Percentiles rank a stretch among this genome's conserved stretches.
phyloP scores from a whole-genome alignment of 2,329 filamentous ascomycete genomes.

The Rachicladosporium sp. region DNA sequence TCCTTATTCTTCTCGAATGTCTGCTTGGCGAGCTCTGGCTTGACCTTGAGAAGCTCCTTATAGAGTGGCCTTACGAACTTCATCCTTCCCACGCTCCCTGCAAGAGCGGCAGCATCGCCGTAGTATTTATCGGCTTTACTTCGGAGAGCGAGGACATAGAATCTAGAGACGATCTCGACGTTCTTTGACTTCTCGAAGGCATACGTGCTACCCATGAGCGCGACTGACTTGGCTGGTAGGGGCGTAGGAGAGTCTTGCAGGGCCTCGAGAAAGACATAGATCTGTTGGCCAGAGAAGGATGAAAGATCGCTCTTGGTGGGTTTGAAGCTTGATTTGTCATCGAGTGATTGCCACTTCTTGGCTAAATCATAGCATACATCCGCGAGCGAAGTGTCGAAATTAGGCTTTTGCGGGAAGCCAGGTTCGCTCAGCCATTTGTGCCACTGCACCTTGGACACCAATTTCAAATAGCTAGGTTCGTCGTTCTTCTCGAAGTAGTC shows the following conservation, averaged over 20 bases:
- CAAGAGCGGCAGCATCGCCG: constrained; percentile 56
- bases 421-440: constrained; percentile 79
- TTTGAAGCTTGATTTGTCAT: constrained; percentile 33
- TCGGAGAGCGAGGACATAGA: constrained; percentile 65
- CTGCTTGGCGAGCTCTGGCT: constrained; percentile 60
- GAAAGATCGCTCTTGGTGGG: constrained; percentile 59
- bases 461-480: constrained; percentile 38
- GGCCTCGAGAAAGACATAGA: constrained; percentile 78
- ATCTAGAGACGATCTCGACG: constrained; percentile 75
- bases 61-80: constrained; percentile 90
- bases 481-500: constrained; percentile 68
- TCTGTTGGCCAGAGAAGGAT: constrained; percentile 72
- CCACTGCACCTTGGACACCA: constrained; percentile 72
- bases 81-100: constrained; percentile 82
- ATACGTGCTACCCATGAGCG: constrained; percentile 63
- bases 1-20: constrained; percentile 80
- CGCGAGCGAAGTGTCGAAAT: constrained; percentile 79
- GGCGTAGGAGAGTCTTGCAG: constrained; percentile 56
- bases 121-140: constrained; percentile 60
- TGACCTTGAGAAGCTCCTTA: constrained; percentile 59
- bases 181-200: constrained; percentile 64
- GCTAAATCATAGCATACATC: constrained; percentile 76
- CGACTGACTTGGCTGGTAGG: constrained; percentile 53
- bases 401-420: constrained; percentile 77
- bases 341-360: constrained; percentile 59